phyloP scores from a whole-genome alignment of 495 filamentous ascomycete species.

The Parachaetomium inaequale region DNA sequence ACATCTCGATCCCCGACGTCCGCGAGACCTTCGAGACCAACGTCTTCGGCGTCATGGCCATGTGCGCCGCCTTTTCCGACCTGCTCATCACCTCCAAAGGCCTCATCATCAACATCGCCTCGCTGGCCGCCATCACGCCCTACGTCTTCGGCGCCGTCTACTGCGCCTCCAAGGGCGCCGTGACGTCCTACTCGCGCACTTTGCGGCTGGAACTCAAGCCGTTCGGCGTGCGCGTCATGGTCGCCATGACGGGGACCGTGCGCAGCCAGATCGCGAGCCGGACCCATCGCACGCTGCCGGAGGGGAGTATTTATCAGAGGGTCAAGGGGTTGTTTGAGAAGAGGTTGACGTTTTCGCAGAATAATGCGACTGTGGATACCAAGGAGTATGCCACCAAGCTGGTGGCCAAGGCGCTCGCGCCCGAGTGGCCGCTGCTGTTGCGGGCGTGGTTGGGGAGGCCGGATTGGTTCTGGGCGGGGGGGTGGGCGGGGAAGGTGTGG shows the following conservation, averaged over 20 bases:
- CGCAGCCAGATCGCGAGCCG: slow-evolving; percentile 42
- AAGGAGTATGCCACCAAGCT: slow-evolving; percentile 38
- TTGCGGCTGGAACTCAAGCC: slow-evolving; percentile 53
- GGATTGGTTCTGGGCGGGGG: slow-evolving; percentile 50
- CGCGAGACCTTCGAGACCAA: slow-evolving; percentile 60
- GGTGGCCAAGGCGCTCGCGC: slow-evolving; percentile 35
- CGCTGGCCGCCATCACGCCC: slow-evolving; percentile 45
- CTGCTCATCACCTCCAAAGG: slow-evolving; percentile 52
- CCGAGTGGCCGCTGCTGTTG: slow-evolving; percentile 34
- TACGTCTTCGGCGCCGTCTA: slow-evolving; percentile 51
- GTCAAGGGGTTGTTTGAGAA: slow-evolving; percentile 41
- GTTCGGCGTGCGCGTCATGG: slow-evolving; percentile 53
- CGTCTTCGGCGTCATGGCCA: slow-evolving; percentile 55
- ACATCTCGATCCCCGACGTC: slow-evolving; percentile 49
- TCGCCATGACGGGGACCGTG: slow-evolving; percentile 51
- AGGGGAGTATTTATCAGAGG: slow-evolving; percentile 41
- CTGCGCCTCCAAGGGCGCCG: slow-evolving; percentile 52
- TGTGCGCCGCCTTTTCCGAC: slow-evolving; percentile 53
- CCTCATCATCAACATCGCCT: slow-evolving; percentile 54
- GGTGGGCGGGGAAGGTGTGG: slow-evolving; percentile 36
- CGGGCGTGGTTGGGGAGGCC: slow-evolving; percentile 43
- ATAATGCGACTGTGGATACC: slow-evolving; percentile 40
- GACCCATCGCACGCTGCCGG: slow-evolving; percentile 37
- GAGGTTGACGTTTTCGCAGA: slow-evolving; percentile 45
- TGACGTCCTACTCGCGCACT: slow-evolving; percentile 48